Evolutionary conservation across 2,329 filamentous ascomycete species (phyloP).

Genomic region (Trichoderma afroharzianum): DNA sequence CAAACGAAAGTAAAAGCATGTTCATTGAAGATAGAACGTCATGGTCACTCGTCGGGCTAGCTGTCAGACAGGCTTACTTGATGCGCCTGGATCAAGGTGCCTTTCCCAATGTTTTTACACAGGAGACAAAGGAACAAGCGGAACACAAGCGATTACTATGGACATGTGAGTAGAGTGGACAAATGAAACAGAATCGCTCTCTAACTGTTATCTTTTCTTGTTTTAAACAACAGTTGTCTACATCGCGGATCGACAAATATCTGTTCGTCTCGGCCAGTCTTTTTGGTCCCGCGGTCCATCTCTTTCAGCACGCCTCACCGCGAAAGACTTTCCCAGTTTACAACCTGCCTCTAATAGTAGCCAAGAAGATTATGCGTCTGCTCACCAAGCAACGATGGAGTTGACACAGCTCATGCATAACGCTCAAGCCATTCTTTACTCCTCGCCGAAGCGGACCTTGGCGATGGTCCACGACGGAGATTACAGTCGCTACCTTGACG

Average conservation of each 20-base stretch:
- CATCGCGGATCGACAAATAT: slow-evolving; percentile 11
- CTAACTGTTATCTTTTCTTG: background rate
- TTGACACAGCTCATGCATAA: slow-evolving; percentile 6
- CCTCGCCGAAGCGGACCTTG: background rate
- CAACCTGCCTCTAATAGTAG: background rate
- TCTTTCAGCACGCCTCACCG: background rate
- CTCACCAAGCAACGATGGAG: background rate
- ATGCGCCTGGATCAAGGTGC: background rate
- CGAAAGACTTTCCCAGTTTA: slow-evolving; percentile 3
- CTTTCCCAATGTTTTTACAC: background rate
- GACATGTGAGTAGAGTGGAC: background rate
- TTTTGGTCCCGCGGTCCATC: slow-evolving; percentile 4
- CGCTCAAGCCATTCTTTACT: background rate
- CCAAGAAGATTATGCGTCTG: background rate
- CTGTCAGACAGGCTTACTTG: background rate
- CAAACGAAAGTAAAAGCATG: background rate
- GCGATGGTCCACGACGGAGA: background rate
- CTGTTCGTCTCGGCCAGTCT: slow-evolving; percentile 1
- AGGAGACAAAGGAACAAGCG: background rate
- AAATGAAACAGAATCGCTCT: background rate
- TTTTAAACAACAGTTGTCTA: background rate
- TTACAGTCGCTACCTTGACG: slow-evolving; percentile 5
- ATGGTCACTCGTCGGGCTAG: background rate
- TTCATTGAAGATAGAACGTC: slow-evolving; percentile 2
- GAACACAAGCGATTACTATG: background rate